Conservation (phyloP, 2,329 filamentous ascomycete genomes). For the Exophiala sp. region DNA sequence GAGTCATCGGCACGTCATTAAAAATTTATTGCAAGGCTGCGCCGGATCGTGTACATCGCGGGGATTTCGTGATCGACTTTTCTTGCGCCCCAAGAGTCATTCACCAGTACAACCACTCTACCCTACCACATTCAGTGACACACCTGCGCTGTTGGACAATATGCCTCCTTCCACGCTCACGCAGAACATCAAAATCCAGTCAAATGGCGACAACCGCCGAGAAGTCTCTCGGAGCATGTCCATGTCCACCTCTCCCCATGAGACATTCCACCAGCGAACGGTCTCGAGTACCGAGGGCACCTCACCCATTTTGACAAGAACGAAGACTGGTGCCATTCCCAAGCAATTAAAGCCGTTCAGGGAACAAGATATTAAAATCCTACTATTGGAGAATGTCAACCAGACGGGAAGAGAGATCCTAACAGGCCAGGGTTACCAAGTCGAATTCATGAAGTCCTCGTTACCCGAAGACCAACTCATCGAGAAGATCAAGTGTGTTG, state of each 20-base stretch:
- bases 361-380: slow-evolving; percentile 92
- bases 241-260: slow-evolving; percentile 70
- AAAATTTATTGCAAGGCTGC: background rate
- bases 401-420: slow-evolving; percentile 82
- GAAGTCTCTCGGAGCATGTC: slow-evolving; percentile 58
- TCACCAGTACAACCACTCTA: background rate
- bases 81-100: background rate
- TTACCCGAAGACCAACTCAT: slow-evolving; percentile 90
- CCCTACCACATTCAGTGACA: background rate
- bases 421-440: slow-evolving; percentile 84
- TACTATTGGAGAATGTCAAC: slow-evolving; percentile 95
- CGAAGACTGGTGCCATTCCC: slow-evolving; percentile 42
- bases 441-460: slow-evolving; percentile 85
- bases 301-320: slow-evolving; percentile 39
- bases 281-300: slow-evolving; percentile 38
- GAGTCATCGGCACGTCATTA: background rate
- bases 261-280: slow-evolving; percentile 58
- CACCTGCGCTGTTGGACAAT: background rate
- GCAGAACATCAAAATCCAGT: slow-evolving; percentile 24
- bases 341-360: slow-evolving; percentile 95
- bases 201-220: slow-evolving; percentile 32
- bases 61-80: slow-evolving; percentile 1
- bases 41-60: background rate
- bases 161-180: slow-evolving; percentile 27
- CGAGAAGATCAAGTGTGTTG: slow-evolving; percentile 78